A percentile compares a stretch with the other conserved stretches of the same genome.
These are phyloP conservation scores for Herpotrichia juniperi DNA, from an alignment of 2,329 filamentous ascomycete genomes.

Conservation along the genomic window DNA sequence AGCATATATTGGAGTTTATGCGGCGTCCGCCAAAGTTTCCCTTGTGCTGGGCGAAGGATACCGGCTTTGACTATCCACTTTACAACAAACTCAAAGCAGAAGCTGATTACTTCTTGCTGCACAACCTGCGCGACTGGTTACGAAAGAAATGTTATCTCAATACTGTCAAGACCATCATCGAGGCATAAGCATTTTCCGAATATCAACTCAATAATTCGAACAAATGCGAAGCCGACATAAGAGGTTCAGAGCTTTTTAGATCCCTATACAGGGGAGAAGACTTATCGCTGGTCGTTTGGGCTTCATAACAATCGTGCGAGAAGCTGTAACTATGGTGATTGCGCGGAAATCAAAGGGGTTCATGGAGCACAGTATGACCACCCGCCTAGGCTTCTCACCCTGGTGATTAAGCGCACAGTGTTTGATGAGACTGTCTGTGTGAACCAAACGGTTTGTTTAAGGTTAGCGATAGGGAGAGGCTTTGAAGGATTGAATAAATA, in stretches of 20 bases:
- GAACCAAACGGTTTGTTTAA: neutral
- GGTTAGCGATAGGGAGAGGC: too few species aligned
- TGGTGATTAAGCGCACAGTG: neutral
- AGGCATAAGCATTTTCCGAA: neutral
- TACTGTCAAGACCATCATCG: neutral
- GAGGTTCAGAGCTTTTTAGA: conserved; percentile 9
- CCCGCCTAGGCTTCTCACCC: neutral
- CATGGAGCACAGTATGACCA: neutral
- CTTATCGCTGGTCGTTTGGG: neutral
- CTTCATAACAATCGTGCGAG: conserved; percentile 1
- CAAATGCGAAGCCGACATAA: conserved; percentile 1
- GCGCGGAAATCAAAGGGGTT: neutral
- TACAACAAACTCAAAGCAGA: conserved; percentile 34
- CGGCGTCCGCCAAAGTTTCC: conserved; percentile 24
- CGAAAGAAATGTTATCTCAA: conserved; percentile 12
- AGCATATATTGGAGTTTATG: conserved; percentile 28
- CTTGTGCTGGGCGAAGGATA: conserved; percentile 35
- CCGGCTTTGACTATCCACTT: conserved; percentile 33
- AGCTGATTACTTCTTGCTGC: conserved; percentile 38
- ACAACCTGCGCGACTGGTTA: conserved; percentile 35
- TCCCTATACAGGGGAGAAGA: conserved; percentile 7
- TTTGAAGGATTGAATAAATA: too few species aligned
- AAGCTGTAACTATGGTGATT: neutral
- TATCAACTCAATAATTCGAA: neutral
- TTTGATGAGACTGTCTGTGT: neutral